Conservation (phyloP, 768 basidiomycete genomes). For the Tricholoma matsutake region DNA sequence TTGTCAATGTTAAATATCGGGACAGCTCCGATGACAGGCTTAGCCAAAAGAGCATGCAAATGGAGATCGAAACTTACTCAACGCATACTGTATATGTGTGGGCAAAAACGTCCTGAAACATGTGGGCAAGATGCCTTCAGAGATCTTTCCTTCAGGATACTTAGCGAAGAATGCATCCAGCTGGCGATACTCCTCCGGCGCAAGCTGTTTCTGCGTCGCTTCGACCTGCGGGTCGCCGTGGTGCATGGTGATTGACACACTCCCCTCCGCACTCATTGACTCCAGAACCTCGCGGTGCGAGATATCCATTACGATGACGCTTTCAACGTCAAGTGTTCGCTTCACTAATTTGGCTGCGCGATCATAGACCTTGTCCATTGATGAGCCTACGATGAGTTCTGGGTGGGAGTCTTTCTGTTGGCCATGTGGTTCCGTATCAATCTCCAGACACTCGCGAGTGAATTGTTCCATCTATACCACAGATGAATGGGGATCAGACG, state of each 20-base stretch:
- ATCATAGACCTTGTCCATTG: slow-evolving; percentile 88
- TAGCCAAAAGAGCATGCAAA: slow-evolving; percentile 3
- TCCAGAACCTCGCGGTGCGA: slow-evolving; percentile 88
- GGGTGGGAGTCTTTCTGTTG: slow-evolving; percentile 36
- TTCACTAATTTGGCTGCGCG: slow-evolving; percentile 88
- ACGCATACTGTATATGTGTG: slow-evolving; percentile 77
- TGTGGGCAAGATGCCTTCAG: slow-evolving; percentile 82
- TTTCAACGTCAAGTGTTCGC: slow-evolving; percentile 88
- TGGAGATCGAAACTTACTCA: slow-evolving; percentile 52
- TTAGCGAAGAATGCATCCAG: slow-evolving; percentile 76
- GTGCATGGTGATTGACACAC: slow-evolving; percentile 68
- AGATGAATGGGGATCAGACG: not conserved
- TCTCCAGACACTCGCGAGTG: slow-evolving; percentile 90
- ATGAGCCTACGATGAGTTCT: slow-evolving; percentile 36
- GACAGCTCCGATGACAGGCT: slow-evolving; percentile 50
- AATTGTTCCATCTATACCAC: slow-evolving; percentile 83
- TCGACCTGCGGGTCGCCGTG: slow-evolving; percentile 56
- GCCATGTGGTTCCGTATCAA: slow-evolving; percentile 57
- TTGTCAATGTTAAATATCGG: slow-evolving; percentile 94
- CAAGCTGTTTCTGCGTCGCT: slow-evolving; percentile 53
- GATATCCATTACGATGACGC: slow-evolving; percentile 89
- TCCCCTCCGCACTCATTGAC: slow-evolving; percentile 56
- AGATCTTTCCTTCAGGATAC: slow-evolving; percentile 83
- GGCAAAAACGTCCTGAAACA: slow-evolving; percentile 84
- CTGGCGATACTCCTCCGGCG: slow-evolving; percentile 68